phyloP scores from a whole-genome alignment of 2,329 filamentous ascomycete genomes.

The Paradendryphiella salina region DNA sequence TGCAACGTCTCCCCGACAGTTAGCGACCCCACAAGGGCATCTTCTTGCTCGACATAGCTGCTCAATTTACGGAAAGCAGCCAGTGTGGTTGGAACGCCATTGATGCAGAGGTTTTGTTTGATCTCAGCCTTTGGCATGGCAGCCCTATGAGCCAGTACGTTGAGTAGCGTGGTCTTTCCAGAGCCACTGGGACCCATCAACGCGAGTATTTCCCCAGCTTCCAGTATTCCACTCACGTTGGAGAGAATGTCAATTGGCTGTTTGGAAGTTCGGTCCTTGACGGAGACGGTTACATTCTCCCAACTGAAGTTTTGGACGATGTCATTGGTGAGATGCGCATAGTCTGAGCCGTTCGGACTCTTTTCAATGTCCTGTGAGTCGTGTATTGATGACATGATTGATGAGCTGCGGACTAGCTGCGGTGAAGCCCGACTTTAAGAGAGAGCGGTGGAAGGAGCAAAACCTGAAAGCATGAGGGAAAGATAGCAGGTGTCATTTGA shows the following conservation, averaged over 20 bases:
- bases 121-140: constrained; percentile 58
- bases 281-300: constrained; percentile 67
- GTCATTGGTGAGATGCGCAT: constrained; percentile 63
- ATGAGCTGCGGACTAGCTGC: too few species aligned
- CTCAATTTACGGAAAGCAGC: constrained; percentile 66
- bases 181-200: constrained; percentile 75
- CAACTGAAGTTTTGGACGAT: constrained; percentile 68
- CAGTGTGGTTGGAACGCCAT: constrained; percentile 61
- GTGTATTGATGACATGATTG: constrained; percentile 19
- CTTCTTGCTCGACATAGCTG: constrained; percentile 85
- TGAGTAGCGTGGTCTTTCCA: constrained; percentile 84
- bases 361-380: constrained; percentile 51
- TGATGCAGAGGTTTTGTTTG: constrained; percentile 62
- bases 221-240: constrained; percentile 64
- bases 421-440: too few species aligned
- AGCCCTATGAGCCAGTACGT: constrained; percentile 70
- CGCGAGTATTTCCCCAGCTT: constrained; percentile 73
- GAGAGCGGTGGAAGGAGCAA: too few species aligned
- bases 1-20: constrained; percentile 78
- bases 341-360: constrained; percentile 46
- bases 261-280: constrained; percentile 71
- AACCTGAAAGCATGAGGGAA: neutral
- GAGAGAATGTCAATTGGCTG: constrained; percentile 65
- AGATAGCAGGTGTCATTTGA: too few species aligned
- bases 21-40: constrained; percentile 77